Evolutionary conservation across 139 green algal species (phyloP), one percentile per base, ranked within the genome.

Genomic region (Coelastrella sp.): DNA sequence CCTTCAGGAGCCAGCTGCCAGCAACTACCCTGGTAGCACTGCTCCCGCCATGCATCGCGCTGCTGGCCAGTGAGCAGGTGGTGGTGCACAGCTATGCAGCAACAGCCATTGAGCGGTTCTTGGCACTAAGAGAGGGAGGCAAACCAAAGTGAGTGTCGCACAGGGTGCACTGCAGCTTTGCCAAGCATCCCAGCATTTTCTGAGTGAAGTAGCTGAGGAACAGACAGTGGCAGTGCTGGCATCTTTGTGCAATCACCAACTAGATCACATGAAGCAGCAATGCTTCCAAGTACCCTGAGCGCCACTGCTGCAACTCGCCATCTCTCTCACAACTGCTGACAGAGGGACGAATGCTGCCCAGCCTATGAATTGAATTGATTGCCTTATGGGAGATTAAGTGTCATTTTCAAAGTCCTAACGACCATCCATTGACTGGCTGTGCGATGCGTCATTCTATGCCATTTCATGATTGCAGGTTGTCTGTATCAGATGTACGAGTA

Each of bases 81-180:
- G 98, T 99, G 22, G 97, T 99, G 85, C 98, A 99, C 95, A 97
- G 94, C 14, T 99, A 99, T 92, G 98, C 98, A 4, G 98, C 98
- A 22, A 97, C 96, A 66, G 92, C 91, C 22, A 91, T 99, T 1
- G 98, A 99, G 89, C 88, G 96, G 2, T 89, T 99, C 88, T 94
- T 99, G 57, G 88, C 94, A 8, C 80, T 97, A 5, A 96, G 92
- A 73, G 95, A 96, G 68, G 59, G 57, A 64, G 79, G 76, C 64
- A 83, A 32, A n/a, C 58, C 86, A 59, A 91, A 80, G 76, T 91
- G 74, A 83, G 85, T 74, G 8, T 11, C 8, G 73, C 14, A 78
- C 14, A 22, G 20, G 7, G 7, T 78, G 73, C 73, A 78, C n/a
- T 78, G 73, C 73, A 32, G 61, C 61, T 22, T 78, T 54, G 17